Evolutionary conservation across 768 basidiomycete genomes (phyloP).

Genomic region (Leccinum subgranulosum): DNA sequence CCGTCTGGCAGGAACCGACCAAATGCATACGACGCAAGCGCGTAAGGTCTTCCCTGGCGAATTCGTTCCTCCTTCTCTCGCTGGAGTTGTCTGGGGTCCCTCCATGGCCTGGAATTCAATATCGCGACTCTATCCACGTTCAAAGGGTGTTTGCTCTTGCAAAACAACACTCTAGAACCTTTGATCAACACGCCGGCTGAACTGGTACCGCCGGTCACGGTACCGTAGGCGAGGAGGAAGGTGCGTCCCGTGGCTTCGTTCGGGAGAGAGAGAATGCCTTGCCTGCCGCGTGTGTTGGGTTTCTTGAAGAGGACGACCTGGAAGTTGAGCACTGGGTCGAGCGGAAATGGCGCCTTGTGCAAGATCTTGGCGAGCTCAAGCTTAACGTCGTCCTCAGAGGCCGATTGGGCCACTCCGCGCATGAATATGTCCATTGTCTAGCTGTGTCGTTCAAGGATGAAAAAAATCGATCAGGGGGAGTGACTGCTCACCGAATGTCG

Average conservation of each 20-base stretch:
- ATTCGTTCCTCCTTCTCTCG: slow-evolving; percentile 24
- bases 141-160: slow-evolving; percentile 19
- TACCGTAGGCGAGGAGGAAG: slow-evolving; percentile 30
- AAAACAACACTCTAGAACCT: slow-evolving; percentile 21
- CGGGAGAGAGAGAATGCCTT: slow-evolving; percentile 34
- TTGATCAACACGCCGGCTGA: slow-evolving; percentile 26
- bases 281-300: slow-evolving; percentile 17
- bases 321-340: slow-evolving; percentile 29
- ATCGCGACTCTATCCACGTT: slow-evolving; percentile 21
- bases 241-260: slow-evolving; percentile 9
- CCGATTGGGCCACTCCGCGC: slow-evolving; percentile 28
- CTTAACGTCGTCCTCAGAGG: slow-evolving; percentile 30
- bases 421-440: slow-evolving; percentile 36
- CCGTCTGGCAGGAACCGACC: slow-evolving; percentile 36
- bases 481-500: slow-evolving; percentile 18
- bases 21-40: slow-evolving; percentile 29
- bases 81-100: slow-evolving; percentile 27
- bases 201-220: not conserved
- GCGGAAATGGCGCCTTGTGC: slow-evolving; percentile 34
- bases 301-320: slow-evolving; percentile 31
- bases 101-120: slow-evolving; percentile 27
- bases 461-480: not conserved
- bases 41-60: slow-evolving; percentile 18
- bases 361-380: slow-evolving; percentile 31
- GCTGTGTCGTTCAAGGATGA: not conserved